Evolutionary conservation across 306 rosid genomes (phyloP).

Genomic region (Cercis canadensis): DNA sequence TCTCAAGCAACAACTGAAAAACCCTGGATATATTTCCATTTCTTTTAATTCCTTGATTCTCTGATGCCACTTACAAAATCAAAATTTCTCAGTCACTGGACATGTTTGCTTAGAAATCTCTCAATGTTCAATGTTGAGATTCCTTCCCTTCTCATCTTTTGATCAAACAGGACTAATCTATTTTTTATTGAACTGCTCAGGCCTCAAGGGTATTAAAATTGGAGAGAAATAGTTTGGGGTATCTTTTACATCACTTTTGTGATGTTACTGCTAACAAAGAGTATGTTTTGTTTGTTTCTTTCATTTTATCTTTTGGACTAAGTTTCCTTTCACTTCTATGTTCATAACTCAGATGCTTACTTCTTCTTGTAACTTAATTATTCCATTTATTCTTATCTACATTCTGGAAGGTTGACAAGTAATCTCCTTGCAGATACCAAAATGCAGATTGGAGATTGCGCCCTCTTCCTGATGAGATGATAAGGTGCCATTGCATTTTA

Average conservation of each 20-base stretch:
- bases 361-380: conserved; percentile 26
- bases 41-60: no score
- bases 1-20: no score
- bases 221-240: conserved; percentile 86
- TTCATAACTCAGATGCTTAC: conserved; percentile 16
- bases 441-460: conserved; percentile 98
- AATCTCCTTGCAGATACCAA: conserved; percentile 83
- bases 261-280: conserved; percentile 92
- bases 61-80: no score
- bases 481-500: conserved; percentile 60
- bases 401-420: conserved; percentile 42
- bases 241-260: conserved; percentile 81
- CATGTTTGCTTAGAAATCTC: conserved; percentile 64
- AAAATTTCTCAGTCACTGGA: no score
- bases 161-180: conserved; percentile 1
- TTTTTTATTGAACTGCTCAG: conserved; percentile 52
- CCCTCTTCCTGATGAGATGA: conserved; percentile 94
- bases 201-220: conserved; percentile 86
- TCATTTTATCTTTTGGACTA: not conserved
- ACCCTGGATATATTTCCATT: no score
- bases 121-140: conserved; percentile 24
- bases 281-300: conserved; percentile 44
- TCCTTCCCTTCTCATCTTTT: conserved; percentile 1
- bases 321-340: not conserved
- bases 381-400: conserved; percentile 27